Conservation (phyloP, 192 early-diverging fungal species). For the Umbelopsis sp. region DNA sequence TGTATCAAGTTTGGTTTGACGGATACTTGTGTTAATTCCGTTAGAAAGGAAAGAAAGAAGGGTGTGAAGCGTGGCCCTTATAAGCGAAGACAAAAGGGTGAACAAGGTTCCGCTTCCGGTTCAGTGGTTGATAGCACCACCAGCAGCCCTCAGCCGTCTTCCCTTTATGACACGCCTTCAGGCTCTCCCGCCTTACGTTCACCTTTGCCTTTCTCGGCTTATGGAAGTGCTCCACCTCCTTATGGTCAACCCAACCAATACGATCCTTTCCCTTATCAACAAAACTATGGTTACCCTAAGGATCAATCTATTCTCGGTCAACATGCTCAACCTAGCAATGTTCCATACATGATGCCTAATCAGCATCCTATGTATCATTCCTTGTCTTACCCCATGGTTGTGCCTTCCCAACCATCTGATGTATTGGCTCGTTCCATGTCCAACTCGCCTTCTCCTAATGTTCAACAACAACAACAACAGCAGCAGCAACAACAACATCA, state of each 20-base stretch:
- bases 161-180: slow-evolving; percentile 19
- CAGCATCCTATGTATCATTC: slow-evolving; percentile 20
- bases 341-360: slow-evolving; percentile 8
- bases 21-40: slow-evolving; percentile 71
- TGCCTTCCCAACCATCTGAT: slow-evolving; percentile 10
- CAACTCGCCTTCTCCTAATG: background rate
- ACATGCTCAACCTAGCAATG: background rate
- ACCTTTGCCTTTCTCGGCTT: slow-evolving; percentile 10
- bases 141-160: slow-evolving; percentile 6
- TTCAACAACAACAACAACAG: background rate
- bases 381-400: slow-evolving; percentile 16
- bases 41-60: slow-evolving; percentile 79
- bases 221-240: slow-evolving; percentile 14
- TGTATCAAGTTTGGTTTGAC: slow-evolving; percentile 75
- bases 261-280: slow-evolving; percentile 13
- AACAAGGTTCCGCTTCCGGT: slow-evolving; percentile 12
- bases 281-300: slow-evolving; percentile 13
- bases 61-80: slow-evolving; percentile 89
- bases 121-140: slow-evolving; percentile 13
- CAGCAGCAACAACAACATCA: background rate
- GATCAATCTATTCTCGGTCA: slow-evolving; percentile 14
- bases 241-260: slow-evolving; percentile 6
- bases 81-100: slow-evolving; percentile 51
- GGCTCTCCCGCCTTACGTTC: slow-evolving; percentile 12
- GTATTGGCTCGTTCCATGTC: slow-evolving; percentile 14